Evolutionary conservation across 2,329 filamentous ascomycete genomes (phyloP).

Genomic region (Hypoxylon sp.): DNA sequence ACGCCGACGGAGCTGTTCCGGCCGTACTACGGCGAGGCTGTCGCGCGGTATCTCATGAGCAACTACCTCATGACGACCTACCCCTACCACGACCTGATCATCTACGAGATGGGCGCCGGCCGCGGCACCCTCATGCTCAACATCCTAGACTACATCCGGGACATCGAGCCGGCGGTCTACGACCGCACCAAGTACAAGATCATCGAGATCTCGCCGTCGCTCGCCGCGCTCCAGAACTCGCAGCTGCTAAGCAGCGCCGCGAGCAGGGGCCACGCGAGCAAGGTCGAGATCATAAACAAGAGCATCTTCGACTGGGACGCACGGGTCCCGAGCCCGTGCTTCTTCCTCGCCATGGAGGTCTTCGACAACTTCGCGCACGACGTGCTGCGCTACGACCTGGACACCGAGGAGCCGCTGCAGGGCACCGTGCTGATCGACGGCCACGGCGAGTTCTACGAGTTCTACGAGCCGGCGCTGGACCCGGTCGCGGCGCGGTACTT

Average conservation of each 20-base stretch:
- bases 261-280: conserved; percentile 81
- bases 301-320: conserved; percentile 95
- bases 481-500: conserved; percentile 87
- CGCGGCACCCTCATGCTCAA: conserved; percentile 99
- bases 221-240: conserved; percentile 82
- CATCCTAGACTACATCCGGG: conserved; percentile 95
- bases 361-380: conserved; percentile 99
- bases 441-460: conserved; percentile 93
- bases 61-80: conserved; percentile 97
- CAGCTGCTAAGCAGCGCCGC: conserved; percentile 77
- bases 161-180: conserved; percentile 91
- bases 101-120: conserved; percentile 98
- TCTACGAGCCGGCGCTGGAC: conserved; percentile 86
- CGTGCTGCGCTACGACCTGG: conserved; percentile 88
- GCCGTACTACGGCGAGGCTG: conserved; percentile 96
- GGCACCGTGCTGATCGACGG: conserved; percentile 88
- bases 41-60: conserved; percentile 94
- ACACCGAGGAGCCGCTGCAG: conserved; percentile 86
- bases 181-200: conserved; percentile 93
- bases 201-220: conserved; percentile 90
- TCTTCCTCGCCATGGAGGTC: conserved; percentile 97
- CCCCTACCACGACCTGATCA: conserved; percentile 95
- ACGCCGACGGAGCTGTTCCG: conserved; percentile 97
- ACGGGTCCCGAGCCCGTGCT: conserved; percentile 92
- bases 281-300: conserved; percentile 94